A percentile compares a stretch with the other conserved stretches of the same genome.
These are phyloP conservation scores for Lactarius hatsudake DNA, from an alignment of 768 basidiomycete genomes.

Conservation along the genomic window DNA sequence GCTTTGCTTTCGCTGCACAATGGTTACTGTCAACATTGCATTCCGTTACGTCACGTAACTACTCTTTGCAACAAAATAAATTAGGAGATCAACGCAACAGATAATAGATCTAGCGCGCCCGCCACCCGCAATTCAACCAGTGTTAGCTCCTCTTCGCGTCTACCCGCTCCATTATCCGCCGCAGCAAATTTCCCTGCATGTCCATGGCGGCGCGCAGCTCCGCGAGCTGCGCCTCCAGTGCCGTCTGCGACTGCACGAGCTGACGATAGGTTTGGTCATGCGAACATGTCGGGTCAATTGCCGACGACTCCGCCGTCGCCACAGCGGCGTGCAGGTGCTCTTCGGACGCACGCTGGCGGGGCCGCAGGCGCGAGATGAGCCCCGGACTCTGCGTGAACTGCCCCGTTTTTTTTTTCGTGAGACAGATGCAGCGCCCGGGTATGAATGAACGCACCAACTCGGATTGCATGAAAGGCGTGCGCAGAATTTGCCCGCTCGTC, in stretches of 20 bases:
- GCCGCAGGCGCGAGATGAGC: slow-evolving; percentile 6
- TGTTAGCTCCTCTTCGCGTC: slow-evolving; percentile 15
- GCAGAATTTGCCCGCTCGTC: slow-evolving; percentile 36
- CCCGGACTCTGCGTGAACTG: slow-evolving; percentile 2
- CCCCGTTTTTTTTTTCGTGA: not conserved
- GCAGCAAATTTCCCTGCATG: slow-evolving; percentile 53
- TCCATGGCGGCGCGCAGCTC: slow-evolving; percentile 57
- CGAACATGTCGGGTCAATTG: not conserved
- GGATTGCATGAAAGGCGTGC: slow-evolving; percentile 1
- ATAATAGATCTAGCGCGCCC: not conserved
- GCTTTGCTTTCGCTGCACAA: not conserved
- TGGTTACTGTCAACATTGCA: not conserved
- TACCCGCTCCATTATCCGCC: slow-evolving; percentile 29
- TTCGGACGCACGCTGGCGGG: not conserved
- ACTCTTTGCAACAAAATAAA: not conserved
- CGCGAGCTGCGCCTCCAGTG: slow-evolving; percentile 61
- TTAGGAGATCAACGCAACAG: not conserved
- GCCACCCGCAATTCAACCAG: not conserved
- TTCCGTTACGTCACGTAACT: not conserved
- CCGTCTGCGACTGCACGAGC: slow-evolving; percentile 62
- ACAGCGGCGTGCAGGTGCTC: not conserved
- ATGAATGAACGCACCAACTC: slow-evolving; percentile 1
- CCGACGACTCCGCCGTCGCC: not conserved
- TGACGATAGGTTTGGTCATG: slow-evolving; percentile 57
- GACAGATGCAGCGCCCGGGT: not conserved